A percentile compares a stretch with the other conserved stretches of the same genome.
phyloP scores from a whole-genome alignment of 805 yeast genomes.

The Ascoidea asiatica region DNA sequence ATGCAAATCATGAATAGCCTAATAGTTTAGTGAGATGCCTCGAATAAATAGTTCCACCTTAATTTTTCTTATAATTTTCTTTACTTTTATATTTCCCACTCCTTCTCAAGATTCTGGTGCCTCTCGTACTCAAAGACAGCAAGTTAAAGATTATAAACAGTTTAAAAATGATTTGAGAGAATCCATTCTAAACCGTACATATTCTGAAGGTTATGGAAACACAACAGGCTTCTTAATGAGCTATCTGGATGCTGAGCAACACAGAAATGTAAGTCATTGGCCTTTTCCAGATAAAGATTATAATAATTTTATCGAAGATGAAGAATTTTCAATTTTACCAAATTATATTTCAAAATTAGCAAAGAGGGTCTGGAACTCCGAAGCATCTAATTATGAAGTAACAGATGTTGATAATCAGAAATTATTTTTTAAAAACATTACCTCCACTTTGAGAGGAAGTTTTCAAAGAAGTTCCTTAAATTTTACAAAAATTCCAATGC shows the following conservation, averaged over 20 bases:
- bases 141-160: slow-evolving; percentile 23
- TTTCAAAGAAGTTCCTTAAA: slow-evolving; percentile 16
- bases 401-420: slow-evolving; percentile 8
- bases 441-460: slow-evolving; percentile 32
- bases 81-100: slow-evolving; percentile 25
- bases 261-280: slow-evolving; percentile 35
- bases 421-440: slow-evolving; percentile 28
- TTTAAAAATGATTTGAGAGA: slow-evolving; percentile 18
- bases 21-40: not conserved
- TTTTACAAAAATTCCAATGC: slow-evolving; percentile 17
- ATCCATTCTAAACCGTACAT: slow-evolving; percentile 27
- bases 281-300: slow-evolving; percentile 38
- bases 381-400: slow-evolving; percentile 14
- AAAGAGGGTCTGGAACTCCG: slow-evolving; percentile 36
- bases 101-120: slow-evolving; percentile 17
- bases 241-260: slow-evolving; percentile 40
- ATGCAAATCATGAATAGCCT: too few relatives aligned
- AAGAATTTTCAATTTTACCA: slow-evolving; percentile 47
- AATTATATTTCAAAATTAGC: slow-evolving; percentile 36
- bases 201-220: slow-evolving; percentile 46
- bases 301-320: slow-evolving; percentile 31
- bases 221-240: slow-evolving; percentile 61
- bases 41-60: slow-evolving; percentile 12
- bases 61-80: slow-evolving; percentile 22
- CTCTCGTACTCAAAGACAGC: slow-evolving; percentile 24